Evolutionary conservation across 2,329 filamentous ascomycete genomes (phyloP).

Genomic region (Myotisia sp.): DNA sequence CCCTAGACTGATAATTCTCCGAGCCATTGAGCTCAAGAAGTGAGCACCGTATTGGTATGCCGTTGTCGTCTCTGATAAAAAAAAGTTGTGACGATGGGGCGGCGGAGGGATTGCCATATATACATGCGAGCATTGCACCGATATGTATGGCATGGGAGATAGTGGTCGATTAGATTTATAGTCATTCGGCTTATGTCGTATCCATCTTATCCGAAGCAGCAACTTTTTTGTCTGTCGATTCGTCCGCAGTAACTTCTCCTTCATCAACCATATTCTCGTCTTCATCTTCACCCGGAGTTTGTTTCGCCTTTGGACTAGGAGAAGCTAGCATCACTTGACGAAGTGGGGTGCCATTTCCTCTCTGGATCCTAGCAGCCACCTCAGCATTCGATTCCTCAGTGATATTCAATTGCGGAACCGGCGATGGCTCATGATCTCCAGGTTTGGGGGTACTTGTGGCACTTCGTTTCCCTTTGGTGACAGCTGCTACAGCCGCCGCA

Average conservation of each 20-base stretch:
- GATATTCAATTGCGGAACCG: slow-evolving; percentile 21
- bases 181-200: slow-evolving; percentile 37
- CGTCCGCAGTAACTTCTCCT: slow-evolving; percentile 26
- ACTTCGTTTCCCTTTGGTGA: slow-evolving; percentile 35
- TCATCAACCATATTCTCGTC: slow-evolving; percentile 48
- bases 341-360: slow-evolving; percentile 25
- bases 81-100: no score
- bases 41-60: no score
- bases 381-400: slow-evolving; percentile 3
- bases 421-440: slow-evolving; percentile 31
- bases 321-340: slow-evolving; percentile 19
- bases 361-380: slow-evolving; percentile 13
- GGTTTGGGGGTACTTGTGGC: slow-evolving; percentile 36
- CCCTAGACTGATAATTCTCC: no score
- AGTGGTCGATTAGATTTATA: no score
- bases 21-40: no score
- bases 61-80: no score
- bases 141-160: no score
- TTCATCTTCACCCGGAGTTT: slow-evolving; percentile 30
- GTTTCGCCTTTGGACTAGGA: slow-evolving; percentile 23
- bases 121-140: no score
- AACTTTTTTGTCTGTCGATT: slow-evolving; percentile 22
- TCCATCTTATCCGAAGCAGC: slow-evolving; percentile 51
- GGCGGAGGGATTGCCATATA: no score
- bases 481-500: no score